Conservation (phyloP, 1,139 yeast species). For the Taphrina wiesneri region DNA sequence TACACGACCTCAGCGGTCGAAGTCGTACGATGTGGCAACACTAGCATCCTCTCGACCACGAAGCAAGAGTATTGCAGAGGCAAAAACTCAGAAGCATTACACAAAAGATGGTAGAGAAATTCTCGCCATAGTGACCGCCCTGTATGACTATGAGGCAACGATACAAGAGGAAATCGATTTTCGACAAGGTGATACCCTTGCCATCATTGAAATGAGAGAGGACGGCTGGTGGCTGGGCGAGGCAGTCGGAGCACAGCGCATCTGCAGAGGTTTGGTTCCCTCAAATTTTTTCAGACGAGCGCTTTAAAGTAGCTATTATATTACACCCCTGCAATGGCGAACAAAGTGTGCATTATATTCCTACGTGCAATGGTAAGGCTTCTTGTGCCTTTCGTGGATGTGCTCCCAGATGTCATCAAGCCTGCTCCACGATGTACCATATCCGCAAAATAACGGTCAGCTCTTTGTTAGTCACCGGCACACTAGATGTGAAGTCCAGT, state of each 20-base stretch:
- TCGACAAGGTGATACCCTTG: conserved; percentile 71
- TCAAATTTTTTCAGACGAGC: conserved; percentile 54
- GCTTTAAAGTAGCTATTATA: neutral
- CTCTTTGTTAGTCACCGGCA: too few species aligned
- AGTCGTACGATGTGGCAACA: neutral
- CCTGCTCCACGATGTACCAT: too few species aligned
- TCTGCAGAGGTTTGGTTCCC: conserved; percentile 73
- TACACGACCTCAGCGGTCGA: neutral
- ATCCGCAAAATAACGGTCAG: too few species aligned
- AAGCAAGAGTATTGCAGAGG: conserved; percentile 26
- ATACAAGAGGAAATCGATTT: conserved; percentile 78
- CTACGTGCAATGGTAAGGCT: too few species aligned
- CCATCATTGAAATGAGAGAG: conserved; percentile 71
- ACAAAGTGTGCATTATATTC: too few species aligned
- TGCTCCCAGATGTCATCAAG: too few species aligned
- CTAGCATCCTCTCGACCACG: conserved; percentile 6
- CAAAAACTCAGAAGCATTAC: neutral
- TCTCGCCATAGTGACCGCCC: conserved; percentile 51
- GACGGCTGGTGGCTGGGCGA: conserved; percentile 93
- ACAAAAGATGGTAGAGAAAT: conserved; percentile 37
- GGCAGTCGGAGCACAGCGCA: conserved; percentile 55
- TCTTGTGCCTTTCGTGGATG: too few species aligned
- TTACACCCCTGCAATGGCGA: neutral
- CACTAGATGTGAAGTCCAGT: too few species aligned
- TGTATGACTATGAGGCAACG: conserved; percentile 70